Evolutionary conservation across 2,329 filamentous ascomycete genomes (phyloP), one percentile per base, ranked within the genome.

Genomic region (Beauveria sp.): DNA sequence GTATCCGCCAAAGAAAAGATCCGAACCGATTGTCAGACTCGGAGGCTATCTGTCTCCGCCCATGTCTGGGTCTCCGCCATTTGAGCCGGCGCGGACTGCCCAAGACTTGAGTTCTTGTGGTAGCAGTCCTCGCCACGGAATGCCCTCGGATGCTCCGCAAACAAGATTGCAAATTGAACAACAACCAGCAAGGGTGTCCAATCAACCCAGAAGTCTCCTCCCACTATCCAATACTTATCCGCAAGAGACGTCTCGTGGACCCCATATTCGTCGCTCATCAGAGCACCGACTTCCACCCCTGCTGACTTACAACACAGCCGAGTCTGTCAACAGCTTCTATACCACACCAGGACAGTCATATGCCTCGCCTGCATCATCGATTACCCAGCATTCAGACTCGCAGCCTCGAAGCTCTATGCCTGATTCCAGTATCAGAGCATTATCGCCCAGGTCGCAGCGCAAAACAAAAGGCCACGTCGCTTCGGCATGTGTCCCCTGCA

Each of bases 401-500:
- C 50, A 55, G 22, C 42, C 53, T 22, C 51, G 24, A 30, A 49
- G 42, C 30, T 42, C 43, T 3, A 16, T 47, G 18, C 34, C 58
- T 3, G 51, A 61, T 16, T 14, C 51, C 9, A 24, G 24, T 6
- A n/a, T 42, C 28, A 24, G 54, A 12, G 40, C 79, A 64, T 74
- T 77, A 12, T 85, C 84, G 45, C 82, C 84, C 2, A 87, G 85
- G 67, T 78, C 83, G 7, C 84, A 86, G 64, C 79, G 86, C 66
- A 88, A 88, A 72, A 86, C 87, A 6, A 91, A 91, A 71, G 88
- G 89, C 16, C 90, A 95, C 76, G 90, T 93, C 58, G 89, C 89
- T 56, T 93, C 89, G 42, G 90, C 90, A 28, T 95, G 90, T 71
- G 87, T 93, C 66, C 91, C 91, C 63, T 95, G 90, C 77, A 93